phyloP scores from a whole-genome alignment of 2,329 filamentous ascomycete species.

The Venturia asperata region DNA sequence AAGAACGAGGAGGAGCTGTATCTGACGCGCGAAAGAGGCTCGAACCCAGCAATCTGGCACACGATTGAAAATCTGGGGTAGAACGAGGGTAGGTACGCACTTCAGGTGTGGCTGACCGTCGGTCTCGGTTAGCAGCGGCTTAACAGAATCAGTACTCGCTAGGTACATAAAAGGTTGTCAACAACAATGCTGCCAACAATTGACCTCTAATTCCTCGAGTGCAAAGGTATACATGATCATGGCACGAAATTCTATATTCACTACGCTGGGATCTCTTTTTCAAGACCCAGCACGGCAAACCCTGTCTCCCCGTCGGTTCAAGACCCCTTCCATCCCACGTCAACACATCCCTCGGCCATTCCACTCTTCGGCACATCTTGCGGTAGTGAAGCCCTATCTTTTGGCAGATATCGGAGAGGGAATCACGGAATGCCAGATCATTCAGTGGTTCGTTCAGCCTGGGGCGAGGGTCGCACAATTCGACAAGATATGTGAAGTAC shows the following conservation, averaged over 20 bases:
- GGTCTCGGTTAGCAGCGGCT: background rate
- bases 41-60: background rate
- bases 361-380: constrained; percentile 28
- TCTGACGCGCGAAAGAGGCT: constrained; percentile 6
- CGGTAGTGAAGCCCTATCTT: constrained; percentile 68
- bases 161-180: constrained; percentile 1
- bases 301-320: constrained; percentile 20
- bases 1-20: background rate
- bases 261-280: background rate
- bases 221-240: background rate
- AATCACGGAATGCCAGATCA: constrained; percentile 96
- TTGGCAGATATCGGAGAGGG: constrained; percentile 84
- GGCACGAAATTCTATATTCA: background rate
- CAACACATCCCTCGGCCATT: constrained; percentile 30
- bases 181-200: background rate
- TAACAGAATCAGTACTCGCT: background rate
- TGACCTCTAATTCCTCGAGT: background rate
- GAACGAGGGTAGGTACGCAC: too few relatives aligned
- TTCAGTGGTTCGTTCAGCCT: constrained; percentile 98
- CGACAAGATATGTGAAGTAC: constrained; percentile 94
- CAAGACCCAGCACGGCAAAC: background rate
- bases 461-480: constrained; percentile 95
- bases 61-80: constrained; percentile 10
- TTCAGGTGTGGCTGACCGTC: background rate
- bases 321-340: constrained; percentile 24